Evolutionary conservation across 768 basidiomycete genomes (phyloP).

Genomic region (Glaciozyma antarctica): DNA sequence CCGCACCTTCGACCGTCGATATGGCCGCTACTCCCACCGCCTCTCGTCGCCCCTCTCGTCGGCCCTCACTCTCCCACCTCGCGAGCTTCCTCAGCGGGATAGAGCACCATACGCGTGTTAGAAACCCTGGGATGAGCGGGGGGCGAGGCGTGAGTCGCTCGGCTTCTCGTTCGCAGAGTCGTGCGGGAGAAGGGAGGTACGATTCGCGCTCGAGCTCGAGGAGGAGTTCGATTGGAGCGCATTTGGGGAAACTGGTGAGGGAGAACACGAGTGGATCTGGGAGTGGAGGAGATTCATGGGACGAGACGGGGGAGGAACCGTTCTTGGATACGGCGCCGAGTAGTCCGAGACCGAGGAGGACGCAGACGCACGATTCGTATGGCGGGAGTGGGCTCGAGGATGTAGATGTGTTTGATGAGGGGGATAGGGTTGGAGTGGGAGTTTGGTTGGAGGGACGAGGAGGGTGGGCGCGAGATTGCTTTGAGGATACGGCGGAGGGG

Average conservation of each 20-base stretch:
- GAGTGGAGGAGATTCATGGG: not conserved
- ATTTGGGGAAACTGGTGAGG: constrained; percentile 3
- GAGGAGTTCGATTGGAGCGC: not conserved
- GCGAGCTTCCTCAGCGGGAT: constrained; percentile 25
- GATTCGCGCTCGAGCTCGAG: constrained; percentile 1
- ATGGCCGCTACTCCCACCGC: not conserved
- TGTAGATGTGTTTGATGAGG: constrained; percentile 50
- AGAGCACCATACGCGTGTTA: constrained; percentile 27
- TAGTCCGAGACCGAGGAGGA: not conserved
- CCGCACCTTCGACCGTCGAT: not conserved
- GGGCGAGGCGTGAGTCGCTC: constrained; percentile 21
- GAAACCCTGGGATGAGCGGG: constrained; percentile 10
- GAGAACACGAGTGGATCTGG: constrained; percentile 26
- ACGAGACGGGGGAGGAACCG: constrained; percentile 12
- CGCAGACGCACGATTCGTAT: not conserved
- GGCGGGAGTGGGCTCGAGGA: constrained; percentile 10
- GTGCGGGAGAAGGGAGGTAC: constrained; percentile 5
- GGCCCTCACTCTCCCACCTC: constrained; percentile 24
- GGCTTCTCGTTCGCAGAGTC: constrained; percentile 11
- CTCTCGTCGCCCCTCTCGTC: constrained; percentile 4
- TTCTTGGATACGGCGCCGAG: constrained; percentile 26
- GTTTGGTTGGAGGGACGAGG: constrained; percentile 56
- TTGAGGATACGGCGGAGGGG: constrained; percentile 40
- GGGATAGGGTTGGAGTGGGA: constrained; percentile 65
- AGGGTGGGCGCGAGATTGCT: constrained; percentile 64